Evolutionary conservation across 2,329 filamentous ascomycete species (phyloP).

Genomic region (Fusarium annulatum): DNA sequence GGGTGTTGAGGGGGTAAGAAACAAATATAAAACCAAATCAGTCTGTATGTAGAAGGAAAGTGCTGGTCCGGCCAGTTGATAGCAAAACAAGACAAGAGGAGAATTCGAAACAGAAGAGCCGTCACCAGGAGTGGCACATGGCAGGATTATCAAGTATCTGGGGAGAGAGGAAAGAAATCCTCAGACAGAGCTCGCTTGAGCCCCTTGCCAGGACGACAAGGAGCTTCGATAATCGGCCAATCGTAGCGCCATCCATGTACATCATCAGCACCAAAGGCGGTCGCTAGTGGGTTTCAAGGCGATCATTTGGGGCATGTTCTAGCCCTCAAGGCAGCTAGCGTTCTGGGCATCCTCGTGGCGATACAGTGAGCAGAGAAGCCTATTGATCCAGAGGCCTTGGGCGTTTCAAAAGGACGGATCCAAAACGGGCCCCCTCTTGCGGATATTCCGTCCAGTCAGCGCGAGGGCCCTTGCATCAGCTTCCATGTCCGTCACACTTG

Average conservation of each 20-base stretch:
- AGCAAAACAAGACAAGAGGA: constrained; percentile 33
- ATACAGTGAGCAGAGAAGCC: constrained; percentile 10
- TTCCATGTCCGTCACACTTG: constrained; percentile 30
- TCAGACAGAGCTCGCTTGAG: constrained; percentile 41
- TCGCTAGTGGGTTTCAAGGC: constrained; percentile 38
- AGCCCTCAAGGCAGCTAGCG: constrained; percentile 33
- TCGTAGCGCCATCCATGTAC: constrained; percentile 14
- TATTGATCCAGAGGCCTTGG: constrained; percentile 27
- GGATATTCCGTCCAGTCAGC: constrained; percentile 33
- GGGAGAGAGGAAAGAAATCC: constrained; percentile 22
- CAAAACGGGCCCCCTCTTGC: constrained; percentile 30
- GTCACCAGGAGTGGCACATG: constrained; percentile 38
- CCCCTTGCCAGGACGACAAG: constrained; percentile 28
- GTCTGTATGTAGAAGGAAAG: constrained; percentile 19
- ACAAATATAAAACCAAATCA: constrained; percentile 27
- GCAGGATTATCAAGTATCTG: constrained; percentile 41
- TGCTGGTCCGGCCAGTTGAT: constrained; percentile 41
- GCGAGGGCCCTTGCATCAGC: constrained; percentile 29
- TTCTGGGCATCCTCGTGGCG: constrained; percentile 25
- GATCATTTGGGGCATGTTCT: constrained; percentile 32
- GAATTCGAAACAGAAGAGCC: constrained; percentile 39
- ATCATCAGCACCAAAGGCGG: constrained; percentile 29
- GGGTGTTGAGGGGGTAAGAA: constrained; percentile 30
- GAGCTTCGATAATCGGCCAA: constrained; percentile 12
- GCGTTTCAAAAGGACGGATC: constrained; percentile 35